Percentiles rank a stretch among this genome's conserved stretches.
Conservation (phyloP, 345 rosid species). For the Pugionium cornutum region DNA sequence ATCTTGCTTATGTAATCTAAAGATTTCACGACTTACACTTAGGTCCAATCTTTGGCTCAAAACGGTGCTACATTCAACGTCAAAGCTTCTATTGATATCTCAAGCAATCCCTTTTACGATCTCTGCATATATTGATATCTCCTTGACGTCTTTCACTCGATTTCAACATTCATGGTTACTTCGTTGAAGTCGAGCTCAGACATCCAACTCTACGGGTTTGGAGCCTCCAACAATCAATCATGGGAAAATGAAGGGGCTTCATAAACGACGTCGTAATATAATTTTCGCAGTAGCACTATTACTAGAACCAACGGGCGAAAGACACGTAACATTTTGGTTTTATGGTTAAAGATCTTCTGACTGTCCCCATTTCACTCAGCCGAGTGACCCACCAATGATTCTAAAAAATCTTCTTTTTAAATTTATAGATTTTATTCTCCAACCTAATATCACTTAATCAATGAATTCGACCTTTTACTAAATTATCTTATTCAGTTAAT, state of each 20-base stretch:
- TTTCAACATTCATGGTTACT: too few relatives aligned
- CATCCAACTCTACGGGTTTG: too few relatives aligned
- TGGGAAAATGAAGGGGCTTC: background rate
- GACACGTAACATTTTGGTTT: constrained; percentile 24
- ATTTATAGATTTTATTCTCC: constrained; percentile 36
- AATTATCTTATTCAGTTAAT: background rate
- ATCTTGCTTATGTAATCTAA: constrained; percentile 13
- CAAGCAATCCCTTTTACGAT: too few relatives aligned
- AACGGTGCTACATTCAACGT: constrained; percentile 11
- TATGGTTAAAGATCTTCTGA: constrained; percentile 11
- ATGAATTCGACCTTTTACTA: background rate
- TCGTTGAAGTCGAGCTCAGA: too few relatives aligned
- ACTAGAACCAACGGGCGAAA: background rate
- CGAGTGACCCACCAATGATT: constrained; percentile 29
- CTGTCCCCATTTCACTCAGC: constrained; percentile 34
- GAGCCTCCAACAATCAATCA: background rate
- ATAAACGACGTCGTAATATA: constrained; percentile 14
- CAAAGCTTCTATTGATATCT: too few relatives aligned
- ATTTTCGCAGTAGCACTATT: background rate
- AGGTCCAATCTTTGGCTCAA: constrained; percentile 38
- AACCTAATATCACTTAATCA: constrained; percentile 32
- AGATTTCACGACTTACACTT: background rate
- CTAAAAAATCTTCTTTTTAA: constrained; percentile 29
- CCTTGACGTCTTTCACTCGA: too few relatives aligned
- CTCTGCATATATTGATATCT: too few relatives aligned